A percentile compares a stretch with the other conserved stretches of the same genome.
These are phyloP conservation scores for Cystofilobasidium macerans DNA, from an alignment of 768 basidiomycete species.

Conservation along the genomic window DNA sequence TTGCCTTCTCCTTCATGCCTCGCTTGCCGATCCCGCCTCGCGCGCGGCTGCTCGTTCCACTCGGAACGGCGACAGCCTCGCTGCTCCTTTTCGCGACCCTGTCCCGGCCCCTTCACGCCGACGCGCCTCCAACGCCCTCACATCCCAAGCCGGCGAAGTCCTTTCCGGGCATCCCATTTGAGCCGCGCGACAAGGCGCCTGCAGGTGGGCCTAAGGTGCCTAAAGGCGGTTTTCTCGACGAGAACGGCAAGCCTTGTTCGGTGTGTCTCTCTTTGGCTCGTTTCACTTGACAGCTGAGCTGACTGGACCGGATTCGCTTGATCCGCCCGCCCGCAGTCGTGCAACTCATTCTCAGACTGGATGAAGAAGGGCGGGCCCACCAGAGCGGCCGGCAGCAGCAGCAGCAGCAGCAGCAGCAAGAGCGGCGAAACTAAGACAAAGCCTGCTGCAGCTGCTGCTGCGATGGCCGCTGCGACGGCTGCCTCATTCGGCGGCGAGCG, in stretches of 20 bases:
- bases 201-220: not conserved
- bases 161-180: constrained; percentile 1
- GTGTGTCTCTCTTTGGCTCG: constrained; percentile 1
- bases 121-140: not conserved
- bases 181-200: not conserved
- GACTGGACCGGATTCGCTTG: not conserved
- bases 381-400: not conserved
- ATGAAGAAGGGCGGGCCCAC: constrained; percentile 15
- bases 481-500: constrained; percentile 12
- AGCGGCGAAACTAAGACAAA: not conserved
- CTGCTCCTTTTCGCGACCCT: not conserved
- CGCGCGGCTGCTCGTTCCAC: no score
- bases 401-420: not conserved
- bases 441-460: not conserved
- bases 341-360: constrained; percentile 16
- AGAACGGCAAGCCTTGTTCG: constrained; percentile 22
- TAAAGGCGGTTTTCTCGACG: constrained; percentile 9
- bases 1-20: no score
- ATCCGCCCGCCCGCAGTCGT: not conserved
- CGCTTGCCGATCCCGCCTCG: no score
- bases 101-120: not conserved
- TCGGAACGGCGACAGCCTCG: no score
- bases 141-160: not conserved
- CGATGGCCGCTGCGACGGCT: not conserved
- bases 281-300: not conserved